Percentiles rank a stretch among this genome's conserved stretches.
phyloP scores from a whole-genome alignment of 106 monocot genomes.

The Phalaenopsis equestris region DNA sequence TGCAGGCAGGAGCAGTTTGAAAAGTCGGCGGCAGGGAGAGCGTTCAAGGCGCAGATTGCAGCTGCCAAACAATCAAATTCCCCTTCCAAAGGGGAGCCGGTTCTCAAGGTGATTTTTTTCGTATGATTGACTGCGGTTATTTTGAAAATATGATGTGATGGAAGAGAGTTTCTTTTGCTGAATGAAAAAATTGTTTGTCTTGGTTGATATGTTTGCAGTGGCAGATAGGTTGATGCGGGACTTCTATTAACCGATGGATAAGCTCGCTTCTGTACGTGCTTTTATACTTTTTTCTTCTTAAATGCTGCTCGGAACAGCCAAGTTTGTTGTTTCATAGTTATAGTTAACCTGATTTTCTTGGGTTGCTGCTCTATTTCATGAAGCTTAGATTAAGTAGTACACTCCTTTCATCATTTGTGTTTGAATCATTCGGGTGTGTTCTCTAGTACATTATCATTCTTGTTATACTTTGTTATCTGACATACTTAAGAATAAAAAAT shows the following conservation, averaged over 20 bases:
- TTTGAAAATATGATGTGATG: not conserved
- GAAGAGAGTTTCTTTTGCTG: not conserved
- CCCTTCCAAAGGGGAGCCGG: constrained; percentile 60
- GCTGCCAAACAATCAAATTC: constrained; percentile 36
- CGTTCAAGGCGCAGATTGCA: constrained; percentile 57
- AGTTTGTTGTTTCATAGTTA: not conserved
- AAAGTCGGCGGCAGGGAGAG: constrained; percentile 79
- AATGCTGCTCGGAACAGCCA: not conserved
- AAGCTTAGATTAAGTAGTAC: not conserved
- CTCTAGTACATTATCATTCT: not conserved
- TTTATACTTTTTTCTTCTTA: not conserved
- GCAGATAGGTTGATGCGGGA: constrained; percentile 46
- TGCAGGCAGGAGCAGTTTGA: constrained; percentile 89
- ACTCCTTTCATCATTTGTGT: not conserved
- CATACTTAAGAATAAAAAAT: too few species aligned
- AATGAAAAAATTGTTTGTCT: not conserved
- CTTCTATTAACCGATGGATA: not conserved
- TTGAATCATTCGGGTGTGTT: not conserved
- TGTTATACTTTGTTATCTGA: too few species aligned
- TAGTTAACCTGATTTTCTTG: not conserved
- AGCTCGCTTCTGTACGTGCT: not conserved
- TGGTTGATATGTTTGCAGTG: constrained; percentile 35
- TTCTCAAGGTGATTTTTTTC: constrained; percentile 52
- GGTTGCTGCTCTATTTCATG: not conserved
- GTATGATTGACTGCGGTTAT: not conserved